A percentile compares a stretch with the other conserved stretches of the same genome.
Conservation (phyloP, 139 green algal species). For the Chlamydomonas incerta region DNA sequence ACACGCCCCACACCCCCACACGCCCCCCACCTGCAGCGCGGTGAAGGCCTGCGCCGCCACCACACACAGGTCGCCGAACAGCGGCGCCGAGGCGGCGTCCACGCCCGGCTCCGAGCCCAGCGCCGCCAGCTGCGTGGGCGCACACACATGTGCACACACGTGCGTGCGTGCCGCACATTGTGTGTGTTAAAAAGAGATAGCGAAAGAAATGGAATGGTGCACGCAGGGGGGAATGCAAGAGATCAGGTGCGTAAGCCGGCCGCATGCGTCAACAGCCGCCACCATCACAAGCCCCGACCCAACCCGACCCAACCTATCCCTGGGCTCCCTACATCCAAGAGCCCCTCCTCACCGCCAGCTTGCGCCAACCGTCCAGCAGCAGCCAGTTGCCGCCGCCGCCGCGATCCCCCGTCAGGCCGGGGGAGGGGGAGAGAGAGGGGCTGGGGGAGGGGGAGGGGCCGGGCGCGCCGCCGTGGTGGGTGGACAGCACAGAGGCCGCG, state of each 20-base stretch:
- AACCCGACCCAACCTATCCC: too few species aligned
- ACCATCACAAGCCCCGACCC: too few species aligned
- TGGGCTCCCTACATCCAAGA: too few species aligned
- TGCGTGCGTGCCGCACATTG: too few species aligned
- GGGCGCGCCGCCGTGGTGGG: background rate
- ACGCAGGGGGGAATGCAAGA: background rate
- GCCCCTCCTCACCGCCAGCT: constrained; percentile 10
- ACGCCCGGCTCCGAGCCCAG: constrained; percentile 6
- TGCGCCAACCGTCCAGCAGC: background rate
- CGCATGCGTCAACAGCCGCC: background rate
- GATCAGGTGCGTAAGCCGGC: background rate
- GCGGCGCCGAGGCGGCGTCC: constrained; percentile 54
- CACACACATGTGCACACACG: too few species aligned
- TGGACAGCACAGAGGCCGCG: constrained; percentile 66
- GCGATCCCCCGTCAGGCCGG: background rate
- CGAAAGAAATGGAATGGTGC: background rate
- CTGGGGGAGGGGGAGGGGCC: too few species aligned
- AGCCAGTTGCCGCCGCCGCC: background rate
- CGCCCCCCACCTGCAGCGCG: constrained; percentile 49
- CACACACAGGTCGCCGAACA: constrained; percentile 84
- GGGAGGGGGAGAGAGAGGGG: too few species aligned
- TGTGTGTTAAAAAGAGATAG: too few species aligned
- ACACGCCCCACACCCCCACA: too few species aligned
- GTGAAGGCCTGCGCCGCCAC: constrained; percentile 66
- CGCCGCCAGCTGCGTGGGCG: background rate